phyloP scores from a whole-genome alignment of 2,329 filamentous ascomycete species.

The Cladosporium sp. region DNA sequence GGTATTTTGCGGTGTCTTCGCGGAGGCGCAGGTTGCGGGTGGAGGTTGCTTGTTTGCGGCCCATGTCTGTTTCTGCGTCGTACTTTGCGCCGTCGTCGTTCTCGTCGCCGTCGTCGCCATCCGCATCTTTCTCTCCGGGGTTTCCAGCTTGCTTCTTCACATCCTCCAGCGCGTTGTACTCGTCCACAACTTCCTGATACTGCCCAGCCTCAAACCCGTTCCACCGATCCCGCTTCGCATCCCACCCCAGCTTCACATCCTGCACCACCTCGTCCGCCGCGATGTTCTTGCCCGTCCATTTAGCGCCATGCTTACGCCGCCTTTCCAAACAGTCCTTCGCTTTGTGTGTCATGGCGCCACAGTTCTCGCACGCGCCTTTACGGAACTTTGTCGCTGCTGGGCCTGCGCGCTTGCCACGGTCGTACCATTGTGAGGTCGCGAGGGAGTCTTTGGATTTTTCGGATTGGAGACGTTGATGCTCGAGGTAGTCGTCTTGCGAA shows the following conservation, averaged over 20 bases:
- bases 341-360: constrained; percentile 95
- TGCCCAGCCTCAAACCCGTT: constrained; percentile 93
- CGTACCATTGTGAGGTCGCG: constrained; percentile 82
- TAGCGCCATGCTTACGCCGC: constrained; percentile 84
- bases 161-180: constrained; percentile 83
- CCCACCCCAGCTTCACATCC: constrained; percentile 86
- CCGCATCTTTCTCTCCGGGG: constrained; percentile 54
- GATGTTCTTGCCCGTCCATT: constrained; percentile 90
- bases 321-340: constrained; percentile 89
- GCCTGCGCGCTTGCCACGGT: constrained; percentile 75
- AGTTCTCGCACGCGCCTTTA: constrained; percentile 98
- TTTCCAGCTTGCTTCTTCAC: constrained; percentile 54
- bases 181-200: constrained; percentile 82
- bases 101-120: constrained; percentile 65
- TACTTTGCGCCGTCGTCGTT: constrained; percentile 65
- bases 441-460: constrained; percentile 58
- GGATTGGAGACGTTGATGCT: constrained; percentile 87
- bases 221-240: constrained; percentile 96
- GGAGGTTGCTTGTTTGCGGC: constrained; percentile 84
- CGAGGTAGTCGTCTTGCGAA: constrained; percentile 81
- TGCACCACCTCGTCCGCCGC: constrained; percentile 87
- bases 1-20: constrained; percentile 96
- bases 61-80: constrained; percentile 96
- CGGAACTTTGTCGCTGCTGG: constrained; percentile 94
- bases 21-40: constrained; percentile 87